Conservation (phyloP, 768 basidiomycete genomes). For the Pisolithus marmoratus region DNA sequence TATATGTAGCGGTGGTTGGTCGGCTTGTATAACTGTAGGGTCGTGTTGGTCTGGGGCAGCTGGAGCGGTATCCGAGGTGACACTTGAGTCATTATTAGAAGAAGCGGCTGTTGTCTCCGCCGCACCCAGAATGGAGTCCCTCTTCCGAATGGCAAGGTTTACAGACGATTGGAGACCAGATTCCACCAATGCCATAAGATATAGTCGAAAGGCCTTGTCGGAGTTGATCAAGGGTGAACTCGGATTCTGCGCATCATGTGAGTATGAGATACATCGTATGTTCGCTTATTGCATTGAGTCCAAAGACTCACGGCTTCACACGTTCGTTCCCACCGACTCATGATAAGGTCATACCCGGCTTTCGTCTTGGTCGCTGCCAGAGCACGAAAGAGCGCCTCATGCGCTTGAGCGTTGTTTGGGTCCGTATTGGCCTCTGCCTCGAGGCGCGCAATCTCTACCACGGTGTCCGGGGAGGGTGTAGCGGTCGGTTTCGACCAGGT, state of each 20-base stretch:
- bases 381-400: slow-evolving; percentile 64
- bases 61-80: slow-evolving; percentile 12
- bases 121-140: slow-evolving; percentile 56
- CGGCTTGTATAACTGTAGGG: slow-evolving; percentile 5
- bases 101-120: slow-evolving; percentile 20
- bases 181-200: slow-evolving; percentile 61
- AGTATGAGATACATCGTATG: slow-evolving; percentile 7
- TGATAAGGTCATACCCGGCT: slow-evolving; percentile 65
- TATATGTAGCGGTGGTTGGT: slow-evolving; percentile 11
- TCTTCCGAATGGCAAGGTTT: slow-evolving; percentile 57
- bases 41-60: slow-evolving; percentile 9
- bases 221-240: slow-evolving; percentile 65
- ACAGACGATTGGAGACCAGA: slow-evolving; percentile 53
- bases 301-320: slow-evolving; percentile 66
- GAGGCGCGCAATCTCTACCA: slow-evolving; percentile 64
- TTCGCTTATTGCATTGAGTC: not conserved
- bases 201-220: slow-evolving; percentile 69
- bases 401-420: slow-evolving; percentile 63
- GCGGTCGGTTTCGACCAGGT: slow-evolving; percentile 36
- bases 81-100: slow-evolving; percentile 4
- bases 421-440: slow-evolving; percentile 75
- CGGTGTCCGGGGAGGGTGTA: slow-evolving; percentile 56
- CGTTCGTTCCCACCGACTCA: slow-evolving; percentile 79
- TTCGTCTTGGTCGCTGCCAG: slow-evolving; percentile 59
- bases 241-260: slow-evolving; percentile 44